Evolutionary conservation across 495 filamentous ascomycete genomes (phyloP).

Genomic region (Xylaria sp.): DNA sequence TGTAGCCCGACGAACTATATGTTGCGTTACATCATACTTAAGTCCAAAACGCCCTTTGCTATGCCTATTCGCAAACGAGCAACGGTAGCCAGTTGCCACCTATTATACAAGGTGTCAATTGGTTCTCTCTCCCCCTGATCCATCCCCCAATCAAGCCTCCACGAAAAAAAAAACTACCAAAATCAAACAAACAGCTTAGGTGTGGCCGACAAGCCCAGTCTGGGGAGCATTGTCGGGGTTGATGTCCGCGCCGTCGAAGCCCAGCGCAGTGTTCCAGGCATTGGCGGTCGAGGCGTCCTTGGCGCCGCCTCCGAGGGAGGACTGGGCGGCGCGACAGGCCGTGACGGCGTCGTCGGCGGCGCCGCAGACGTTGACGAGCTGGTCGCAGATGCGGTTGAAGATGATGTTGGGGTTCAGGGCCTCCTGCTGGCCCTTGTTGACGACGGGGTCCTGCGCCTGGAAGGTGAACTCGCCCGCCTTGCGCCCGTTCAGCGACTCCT

Average conservation of each 20-base stretch:
- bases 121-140: neutral
- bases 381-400: conserved; percentile 69
- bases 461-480: conserved; percentile 61
- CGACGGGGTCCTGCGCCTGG: conserved; percentile 59
- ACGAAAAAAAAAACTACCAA: neutral
- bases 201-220: conserved; percentile 46
- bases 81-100: neutral
- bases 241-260: conserved; percentile 50
- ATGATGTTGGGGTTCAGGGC: conserved; percentile 69
- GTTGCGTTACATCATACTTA: neutral
- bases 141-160: neutral
- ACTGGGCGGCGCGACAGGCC: conserved; percentile 53
- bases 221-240: conserved; percentile 51
- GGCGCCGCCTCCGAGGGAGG: conserved; percentile 47
- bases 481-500: conserved; percentile 57
- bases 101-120: neutral
- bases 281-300: conserved; percentile 50
- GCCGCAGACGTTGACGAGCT: conserved; percentile 63
- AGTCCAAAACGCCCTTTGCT: conserved; percentile 12
- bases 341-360: conserved; percentile 61
- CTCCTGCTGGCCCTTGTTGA: conserved; percentile 60
- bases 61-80: neutral
- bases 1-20: neutral
- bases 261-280: conserved; percentile 51
- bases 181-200: conserved; percentile 29